Base-by-base conservation (phyloP, 2,329 filamentous ascomycete species). In the Colletotrichum sp. region DNA sequence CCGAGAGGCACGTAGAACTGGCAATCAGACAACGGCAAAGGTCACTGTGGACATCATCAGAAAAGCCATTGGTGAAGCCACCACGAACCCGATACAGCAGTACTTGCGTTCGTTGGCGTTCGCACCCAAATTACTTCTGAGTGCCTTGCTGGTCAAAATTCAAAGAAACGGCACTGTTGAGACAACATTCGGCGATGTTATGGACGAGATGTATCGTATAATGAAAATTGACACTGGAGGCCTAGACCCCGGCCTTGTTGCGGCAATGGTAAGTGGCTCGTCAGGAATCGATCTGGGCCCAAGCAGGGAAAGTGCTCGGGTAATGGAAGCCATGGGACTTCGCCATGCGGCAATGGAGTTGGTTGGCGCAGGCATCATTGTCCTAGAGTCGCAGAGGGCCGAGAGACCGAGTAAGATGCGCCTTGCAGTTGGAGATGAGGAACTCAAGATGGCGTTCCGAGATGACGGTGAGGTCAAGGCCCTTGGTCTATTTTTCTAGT, bases 51-150 rank as follows among this genome's bases (percentile, higher is more conserved):
- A 98, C 99, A 81, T 93, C 94, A 68, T 98, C 95, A 6, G 94
- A 99, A 83, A 98, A 98, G 97, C 97, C 44, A 99, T 99, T 84
- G 95, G 95, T 81, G 97, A 99, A 86, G 96, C 96, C 7, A 99
- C 96, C 1, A 96, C 95, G 6, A 98, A 95, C 72, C 97, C 97
- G 3, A 88, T 98, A 74, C 96, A 98, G 82, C 95, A 97, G 83
- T 96, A 96, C 81, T 90, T 99, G 44, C 94, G 95, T 66, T 91
- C 93, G 21, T 90, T 99, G 26, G 95, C 97, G 0, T 89, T 98
- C 57, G 91, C 93, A 30, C 93, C 94, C 15, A 98, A 98, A 82
- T 88, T 99, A 44, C 93, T 99, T 79, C 92, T 99, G 68, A 93
- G 95, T 3, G 95, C 96, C 8, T 88, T 99, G 18, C 85, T 98